Percentiles rank a stretch among this genome's conserved stretches.
phyloP scores from a whole-genome alignment of 2,329 filamentous ascomycete genomes.

The Epichloe gansuensis region DNA sequence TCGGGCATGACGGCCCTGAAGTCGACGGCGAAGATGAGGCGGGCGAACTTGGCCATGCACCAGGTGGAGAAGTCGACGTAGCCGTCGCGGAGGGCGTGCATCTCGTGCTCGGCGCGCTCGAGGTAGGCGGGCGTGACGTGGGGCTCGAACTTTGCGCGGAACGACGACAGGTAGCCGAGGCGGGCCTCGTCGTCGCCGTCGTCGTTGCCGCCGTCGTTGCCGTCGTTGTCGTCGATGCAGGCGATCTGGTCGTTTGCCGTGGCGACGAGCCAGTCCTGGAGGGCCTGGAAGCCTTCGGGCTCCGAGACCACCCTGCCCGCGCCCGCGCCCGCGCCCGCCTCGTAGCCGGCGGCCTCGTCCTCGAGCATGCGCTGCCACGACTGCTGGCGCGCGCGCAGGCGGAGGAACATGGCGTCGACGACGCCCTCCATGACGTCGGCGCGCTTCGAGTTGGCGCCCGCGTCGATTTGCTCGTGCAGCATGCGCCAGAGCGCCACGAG shows the following conservation, averaged over 20 bases:
- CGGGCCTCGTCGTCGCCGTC: conserved; percentile 65
- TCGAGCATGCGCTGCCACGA: conserved; percentile 83
- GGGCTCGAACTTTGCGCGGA: conserved; percentile 71
- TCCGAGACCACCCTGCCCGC: conserved; percentile 33
- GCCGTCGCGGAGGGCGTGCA: conserved; percentile 68
- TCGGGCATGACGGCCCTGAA: conserved; percentile 73
- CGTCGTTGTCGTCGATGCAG: conserved; percentile 83
- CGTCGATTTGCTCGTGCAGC: conserved; percentile 83
- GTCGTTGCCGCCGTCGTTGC: conserved; percentile 90
- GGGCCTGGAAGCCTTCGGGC: conserved; percentile 58
- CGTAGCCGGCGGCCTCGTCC: conserved; percentile 68
- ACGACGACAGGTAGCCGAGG: conserved; percentile 73
- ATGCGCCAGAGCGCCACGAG: conserved; percentile 95
- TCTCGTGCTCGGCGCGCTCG: conserved; percentile 59
- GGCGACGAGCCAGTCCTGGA: conserved; percentile 93
- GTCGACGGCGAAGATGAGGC: conserved; percentile 81
- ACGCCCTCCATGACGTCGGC: conserved; percentile 89
- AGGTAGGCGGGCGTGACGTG: conserved; percentile 72
- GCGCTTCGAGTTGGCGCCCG: conserved; percentile 73
- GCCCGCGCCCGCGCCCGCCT: conserved; percentile 20
- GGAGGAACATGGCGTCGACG: conserved; percentile 87
- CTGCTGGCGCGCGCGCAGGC: conserved; percentile 70
- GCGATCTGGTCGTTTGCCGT: conserved; percentile 98
- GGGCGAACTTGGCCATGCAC: conserved; percentile 78
- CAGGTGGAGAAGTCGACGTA: conserved; percentile 93